Percentiles rank a stretch among this genome's conserved stretches.
phyloP scores from a whole-genome alignment of 192 early-diverging fungal species.

The Endogone sp. region DNA sequence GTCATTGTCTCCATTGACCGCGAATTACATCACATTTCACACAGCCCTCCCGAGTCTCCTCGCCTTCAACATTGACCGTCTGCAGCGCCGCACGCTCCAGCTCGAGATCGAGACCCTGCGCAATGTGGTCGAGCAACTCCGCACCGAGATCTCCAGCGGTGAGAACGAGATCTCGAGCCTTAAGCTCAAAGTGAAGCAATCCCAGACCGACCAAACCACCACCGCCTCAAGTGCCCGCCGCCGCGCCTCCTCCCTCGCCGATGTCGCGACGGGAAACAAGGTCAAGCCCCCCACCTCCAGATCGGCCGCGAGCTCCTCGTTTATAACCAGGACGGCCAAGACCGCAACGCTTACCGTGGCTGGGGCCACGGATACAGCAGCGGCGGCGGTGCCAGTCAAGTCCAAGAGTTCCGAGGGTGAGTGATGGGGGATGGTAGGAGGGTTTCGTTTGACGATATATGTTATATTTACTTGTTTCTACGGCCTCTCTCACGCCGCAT shows the following conservation, averaged over 20 bases:
- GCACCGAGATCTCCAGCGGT: slow-evolving; percentile 10
- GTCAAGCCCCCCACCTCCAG: too few relatives aligned
- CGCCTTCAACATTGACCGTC: slow-evolving; percentile 49
- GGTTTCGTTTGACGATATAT: too few relatives aligned
- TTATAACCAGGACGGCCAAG: neutral
- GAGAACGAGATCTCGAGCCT: slow-evolving; percentile 30
- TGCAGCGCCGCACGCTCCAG: slow-evolving; percentile 34
- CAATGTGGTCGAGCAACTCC: slow-evolving; percentile 25
- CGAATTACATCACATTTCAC: slow-evolving; percentile 1
- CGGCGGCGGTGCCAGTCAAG: neutral
- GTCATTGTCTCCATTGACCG: neutral
- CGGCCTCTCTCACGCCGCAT: too few relatives aligned
- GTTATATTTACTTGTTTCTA: too few relatives aligned
- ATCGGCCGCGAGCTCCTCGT: too few relatives aligned
- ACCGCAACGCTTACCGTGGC: neutral
- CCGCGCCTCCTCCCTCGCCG: neutral
- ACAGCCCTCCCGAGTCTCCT: slow-evolving; percentile 52
- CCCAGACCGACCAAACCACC: neutral
- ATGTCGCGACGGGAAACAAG: neutral
- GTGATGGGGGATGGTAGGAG: too few relatives aligned
- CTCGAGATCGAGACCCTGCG: slow-evolving; percentile 29
- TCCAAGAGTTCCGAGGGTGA: neutral
- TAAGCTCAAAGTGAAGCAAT: slow-evolving; percentile 14
- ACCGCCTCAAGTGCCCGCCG: too few relatives aligned
- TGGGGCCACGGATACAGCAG: neutral